These are phyloP conservation scores for Schrenkiella parvula DNA, from an alignment of 345 rosid species.

Conservation along the genomic window DNA sequence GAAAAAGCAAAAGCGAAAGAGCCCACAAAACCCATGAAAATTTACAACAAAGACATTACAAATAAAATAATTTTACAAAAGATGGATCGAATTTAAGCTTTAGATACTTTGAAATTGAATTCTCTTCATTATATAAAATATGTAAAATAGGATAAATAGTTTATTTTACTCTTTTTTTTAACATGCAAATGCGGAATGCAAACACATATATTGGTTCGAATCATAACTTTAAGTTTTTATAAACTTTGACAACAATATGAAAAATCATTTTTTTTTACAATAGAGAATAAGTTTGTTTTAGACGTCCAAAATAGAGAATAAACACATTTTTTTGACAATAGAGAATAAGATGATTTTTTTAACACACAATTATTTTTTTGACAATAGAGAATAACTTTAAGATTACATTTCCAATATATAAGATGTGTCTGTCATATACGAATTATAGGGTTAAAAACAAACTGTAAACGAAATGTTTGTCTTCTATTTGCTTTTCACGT, in stretches of 20 bases:
- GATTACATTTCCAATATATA: background rate
- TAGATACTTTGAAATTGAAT: conserved; percentile 7
- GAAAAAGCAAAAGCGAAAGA: background rate
- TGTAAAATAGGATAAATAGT: too few relatives aligned
- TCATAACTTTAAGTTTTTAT: too few relatives aligned
- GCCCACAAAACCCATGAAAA: background rate
- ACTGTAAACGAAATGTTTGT: background rate
- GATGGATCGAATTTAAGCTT: conserved; percentile 11
- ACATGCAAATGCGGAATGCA: too few relatives aligned
- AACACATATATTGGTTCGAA: too few relatives aligned
- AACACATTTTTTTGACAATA: too few relatives aligned
- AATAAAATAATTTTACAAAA: conserved; percentile 3
- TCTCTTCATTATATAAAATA: background rate
- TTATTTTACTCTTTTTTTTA: background rate
- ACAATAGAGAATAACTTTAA: too few relatives aligned
- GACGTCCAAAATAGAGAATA: too few relatives aligned
- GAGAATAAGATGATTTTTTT: too few relatives aligned
- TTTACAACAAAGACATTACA: background rate
- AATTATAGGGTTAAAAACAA: background rate
- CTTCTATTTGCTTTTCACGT: background rate
- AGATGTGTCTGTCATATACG: background rate
- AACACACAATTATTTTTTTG: too few relatives aligned
- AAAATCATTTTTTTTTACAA: too few relatives aligned
- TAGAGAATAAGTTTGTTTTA: too few relatives aligned
- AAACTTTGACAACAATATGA: too few relatives aligned